Base-by-base conservation (phyloP, 2,329 filamentous ascomycete species). In the Claviceps lovelessii region DNA sequence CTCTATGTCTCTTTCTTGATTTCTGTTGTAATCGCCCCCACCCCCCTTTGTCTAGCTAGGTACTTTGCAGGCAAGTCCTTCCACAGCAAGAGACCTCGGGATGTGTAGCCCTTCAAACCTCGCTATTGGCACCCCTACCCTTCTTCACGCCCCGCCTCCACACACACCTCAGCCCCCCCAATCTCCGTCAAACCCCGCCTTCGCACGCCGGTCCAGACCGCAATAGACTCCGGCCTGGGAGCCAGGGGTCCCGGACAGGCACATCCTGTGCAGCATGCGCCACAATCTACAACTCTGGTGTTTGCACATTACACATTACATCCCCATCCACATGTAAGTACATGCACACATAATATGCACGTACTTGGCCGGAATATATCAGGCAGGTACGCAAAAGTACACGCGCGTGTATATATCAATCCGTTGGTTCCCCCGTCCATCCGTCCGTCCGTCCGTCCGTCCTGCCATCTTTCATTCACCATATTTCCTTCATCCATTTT, bases 181-280 rank as follows among this genome's bases (percentile, higher is more conserved):
- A 23, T 23, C 23, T 23, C 23, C 23, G 56, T 59, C 54, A 47
- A 46, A 51, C 56, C 58, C 58, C 56, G 55, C 52, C 54, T 53
- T 39, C 23, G 55, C 49, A 46, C 55, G 55, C 56, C 58, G 62
- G 59, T 64, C 63, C 61, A 64, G 63, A 62, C 61, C 61, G 39
- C 56, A 44, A 62, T 64, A 49, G 63, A 64, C 63, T 57, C 58
- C 55, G 60, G 58, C 57, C 55, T 57, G 54, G 55, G 23, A 51
- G 53, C 53, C 54, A 51, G 56, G 59, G 58, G 54, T 55, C 48
- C 57, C 52, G 57, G 49, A 35, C 52, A 29, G 50, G 50, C 42
- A 35, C 33, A 13, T 31, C 8, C 33, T 49, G 33, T 49, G 13
- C 47, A 23, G 46, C 2, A 17, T n/a, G 46, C 46, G 46, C 46